phyloP scores from a whole-genome alignment of 768 basidiomycete genomes.

The Suillus americanus region DNA sequence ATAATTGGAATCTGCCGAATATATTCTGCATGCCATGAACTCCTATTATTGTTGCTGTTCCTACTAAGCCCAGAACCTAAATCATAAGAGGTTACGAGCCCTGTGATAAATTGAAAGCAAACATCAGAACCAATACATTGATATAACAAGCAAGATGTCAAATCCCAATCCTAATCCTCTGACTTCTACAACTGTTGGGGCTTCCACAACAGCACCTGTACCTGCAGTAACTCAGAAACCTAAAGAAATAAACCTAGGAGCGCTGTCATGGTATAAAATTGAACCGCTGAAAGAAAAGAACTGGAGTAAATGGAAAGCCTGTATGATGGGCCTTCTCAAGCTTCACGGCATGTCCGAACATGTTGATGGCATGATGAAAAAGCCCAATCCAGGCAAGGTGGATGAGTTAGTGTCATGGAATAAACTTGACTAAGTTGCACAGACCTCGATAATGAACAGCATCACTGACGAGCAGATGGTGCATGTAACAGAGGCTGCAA shows the following conservation, averaged over 20 bases:
- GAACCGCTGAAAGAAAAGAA: not conserved
- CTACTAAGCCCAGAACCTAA: too few relatives aligned
- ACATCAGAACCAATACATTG: not conserved
- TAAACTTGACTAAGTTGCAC: too few relatives aligned
- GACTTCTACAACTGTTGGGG: too few relatives aligned
- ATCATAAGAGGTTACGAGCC: not conserved
- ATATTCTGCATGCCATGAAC: too few relatives aligned
- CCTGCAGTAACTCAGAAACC: not conserved
- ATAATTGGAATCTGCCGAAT: too few relatives aligned
- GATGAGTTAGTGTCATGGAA: too few relatives aligned
- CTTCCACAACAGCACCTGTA: too few relatives aligned
- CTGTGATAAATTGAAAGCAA: not conserved
- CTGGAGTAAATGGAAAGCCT: not conserved
- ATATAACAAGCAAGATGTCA: not conserved
- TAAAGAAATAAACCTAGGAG: not conserved
- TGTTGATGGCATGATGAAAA: not conserved
- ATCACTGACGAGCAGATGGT: slow-evolving; percentile 5
- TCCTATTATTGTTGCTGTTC: too few relatives aligned
- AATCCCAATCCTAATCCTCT: not conserved
- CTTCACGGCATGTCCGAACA: not conserved
- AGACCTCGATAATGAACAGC: too few relatives aligned
- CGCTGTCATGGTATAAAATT: not conserved
- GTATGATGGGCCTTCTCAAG: not conserved
- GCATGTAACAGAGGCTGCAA: too few relatives aligned
- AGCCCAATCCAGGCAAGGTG: too few relatives aligned